Conservation (phyloP, 1,284 basidiomycete species). For the Vanrija humicola region DNA sequence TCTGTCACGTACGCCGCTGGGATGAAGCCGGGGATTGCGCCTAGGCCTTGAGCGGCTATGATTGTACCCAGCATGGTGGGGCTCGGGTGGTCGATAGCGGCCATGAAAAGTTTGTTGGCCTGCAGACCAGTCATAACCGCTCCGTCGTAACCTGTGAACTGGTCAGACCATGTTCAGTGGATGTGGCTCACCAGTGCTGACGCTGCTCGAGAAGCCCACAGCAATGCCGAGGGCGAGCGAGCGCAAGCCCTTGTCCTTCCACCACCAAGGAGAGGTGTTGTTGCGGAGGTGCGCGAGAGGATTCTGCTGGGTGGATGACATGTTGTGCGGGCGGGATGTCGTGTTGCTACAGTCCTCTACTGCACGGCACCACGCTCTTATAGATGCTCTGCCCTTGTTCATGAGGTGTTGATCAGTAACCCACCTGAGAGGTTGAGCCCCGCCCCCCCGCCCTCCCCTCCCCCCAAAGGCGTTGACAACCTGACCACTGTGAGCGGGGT, state of each 20-base stretch:
- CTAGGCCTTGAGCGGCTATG: slow-evolving; percentile 8
- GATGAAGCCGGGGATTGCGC: slow-evolving; percentile 2
- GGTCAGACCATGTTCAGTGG: too few species aligned
- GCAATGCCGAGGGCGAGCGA: slow-evolving; percentile 4
- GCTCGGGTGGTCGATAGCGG: slow-evolving; percentile 5
- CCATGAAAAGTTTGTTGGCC: slow-evolving; percentile 6
- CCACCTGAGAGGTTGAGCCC: too few species aligned
- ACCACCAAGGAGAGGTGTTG: slow-evolving; percentile 17
- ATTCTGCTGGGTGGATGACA: background rate
- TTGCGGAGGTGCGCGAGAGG: slow-evolving; percentile 4
- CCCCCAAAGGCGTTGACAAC: too few species aligned
- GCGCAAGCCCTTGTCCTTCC: slow-evolving; percentile 14
- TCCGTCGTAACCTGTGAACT: slow-evolving; percentile 11
- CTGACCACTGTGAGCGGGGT: too few species aligned
- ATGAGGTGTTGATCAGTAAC: too few species aligned
- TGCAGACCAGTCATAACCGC: slow-evolving; percentile 14
- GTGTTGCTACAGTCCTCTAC: background rate
- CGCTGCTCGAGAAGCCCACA: slow-evolving; percentile 7
- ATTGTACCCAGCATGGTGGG: slow-evolving; percentile 12
- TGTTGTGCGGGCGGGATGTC: background rate
- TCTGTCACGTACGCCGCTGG: slow-evolving; percentile 8
- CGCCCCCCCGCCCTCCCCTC: too few species aligned
- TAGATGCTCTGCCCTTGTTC: too few species aligned
- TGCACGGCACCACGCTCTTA: too few species aligned
- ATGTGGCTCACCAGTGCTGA: slow-evolving; percentile 5